Conservation (phyloP, 2,329 filamentous ascomycete genomes). For the Hypoxylon sp. region DNA sequence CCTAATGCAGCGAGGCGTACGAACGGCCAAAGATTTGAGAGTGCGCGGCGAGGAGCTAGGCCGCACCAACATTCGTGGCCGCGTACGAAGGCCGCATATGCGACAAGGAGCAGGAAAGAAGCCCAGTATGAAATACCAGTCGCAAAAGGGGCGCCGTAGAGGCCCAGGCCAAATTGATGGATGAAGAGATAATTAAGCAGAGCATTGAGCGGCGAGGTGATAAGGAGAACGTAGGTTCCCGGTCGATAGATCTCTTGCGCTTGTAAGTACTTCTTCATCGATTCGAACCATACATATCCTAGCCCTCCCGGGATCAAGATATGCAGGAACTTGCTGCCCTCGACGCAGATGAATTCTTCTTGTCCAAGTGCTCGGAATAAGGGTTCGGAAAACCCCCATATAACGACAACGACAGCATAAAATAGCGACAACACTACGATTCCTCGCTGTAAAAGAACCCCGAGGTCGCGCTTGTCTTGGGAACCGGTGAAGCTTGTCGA, state of each 20-base stretch:
- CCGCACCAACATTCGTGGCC: constrained; percentile 87
- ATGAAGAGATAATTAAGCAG: constrained; percentile 86
- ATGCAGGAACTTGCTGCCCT: constrained; percentile 80
- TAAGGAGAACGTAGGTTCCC: constrained; percentile 84
- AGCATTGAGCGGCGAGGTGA: constrained; percentile 86
- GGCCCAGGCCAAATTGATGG: constrained; percentile 77
- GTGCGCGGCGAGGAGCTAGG: constrained; percentile 71
- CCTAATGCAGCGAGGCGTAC: constrained; percentile 81
- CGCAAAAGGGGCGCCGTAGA: constrained; percentile 85
- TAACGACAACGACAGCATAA: constrained; percentile 78
- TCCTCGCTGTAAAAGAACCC: constrained; percentile 82
- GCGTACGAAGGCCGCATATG: constrained; percentile 78
- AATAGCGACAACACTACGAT: constrained; percentile 80
- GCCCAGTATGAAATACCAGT: constrained; percentile 90
- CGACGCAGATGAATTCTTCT: constrained; percentile 80
- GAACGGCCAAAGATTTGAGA: constrained; percentile 79
- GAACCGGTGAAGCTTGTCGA: constrained; percentile 87
- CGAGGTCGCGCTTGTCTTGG: constrained; percentile 82
- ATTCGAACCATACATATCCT: constrained; percentile 90
- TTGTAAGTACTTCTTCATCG: constrained; percentile 89
- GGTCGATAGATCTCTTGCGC: constrained; percentile 87
- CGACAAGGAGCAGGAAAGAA: constrained; percentile 81
- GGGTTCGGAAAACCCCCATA: constrained; percentile 83
- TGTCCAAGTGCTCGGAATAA: constrained; percentile 83
- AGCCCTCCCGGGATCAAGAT: constrained; percentile 84